A percentile compares a stretch with the other conserved stretches of the same genome.
Conservation (phyloP, 2,329 filamentous ascomycete genomes). For the Fusarium foetens region DNA sequence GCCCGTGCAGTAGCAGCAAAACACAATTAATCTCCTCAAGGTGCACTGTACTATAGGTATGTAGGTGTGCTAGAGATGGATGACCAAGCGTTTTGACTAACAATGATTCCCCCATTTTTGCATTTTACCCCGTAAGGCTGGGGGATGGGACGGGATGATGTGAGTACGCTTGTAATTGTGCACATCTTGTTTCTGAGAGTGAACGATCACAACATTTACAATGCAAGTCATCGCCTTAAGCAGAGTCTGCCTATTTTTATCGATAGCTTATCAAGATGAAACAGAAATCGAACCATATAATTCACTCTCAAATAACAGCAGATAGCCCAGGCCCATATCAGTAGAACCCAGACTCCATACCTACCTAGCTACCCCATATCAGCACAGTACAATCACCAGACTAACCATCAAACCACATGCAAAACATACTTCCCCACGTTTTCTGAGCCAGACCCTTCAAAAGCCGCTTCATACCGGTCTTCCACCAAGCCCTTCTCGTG, state of each 20-base stretch:
- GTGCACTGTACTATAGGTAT: background rate
- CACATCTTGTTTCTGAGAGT: background rate
- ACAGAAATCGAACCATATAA: background rate
- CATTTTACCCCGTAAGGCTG: constrained; percentile 12
- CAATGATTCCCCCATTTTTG: background rate
- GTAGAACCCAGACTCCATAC: background rate
- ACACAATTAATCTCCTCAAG: background rate
- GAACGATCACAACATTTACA: background rate
- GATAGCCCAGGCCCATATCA: background rate
- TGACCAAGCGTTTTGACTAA: constrained; percentile 30
- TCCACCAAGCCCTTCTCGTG: constrained; percentile 12
- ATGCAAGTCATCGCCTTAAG: background rate
- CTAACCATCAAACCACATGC: constrained; percentile 12
- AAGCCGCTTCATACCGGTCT: constrained; percentile 22
- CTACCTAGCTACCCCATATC: constrained; percentile 1
- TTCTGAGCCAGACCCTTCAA: background rate
- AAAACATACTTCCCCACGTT: constrained; percentile 29
- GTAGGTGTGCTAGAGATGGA: constrained; percentile 5
- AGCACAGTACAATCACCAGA: constrained; percentile 13
- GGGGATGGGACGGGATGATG: constrained; percentile 10
- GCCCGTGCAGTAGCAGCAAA: background rate
- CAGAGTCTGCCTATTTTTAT: background rate
- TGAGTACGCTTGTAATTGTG: constrained; percentile 3
- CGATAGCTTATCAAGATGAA: background rate
- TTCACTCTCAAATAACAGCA: background rate